A percentile compares a stretch with the other conserved stretches of the same genome.
These are phyloP conservation scores for Silene latifolia DNA, from an alignment of 148 eudicot genomes.

Conservation along the genomic window DNA sequence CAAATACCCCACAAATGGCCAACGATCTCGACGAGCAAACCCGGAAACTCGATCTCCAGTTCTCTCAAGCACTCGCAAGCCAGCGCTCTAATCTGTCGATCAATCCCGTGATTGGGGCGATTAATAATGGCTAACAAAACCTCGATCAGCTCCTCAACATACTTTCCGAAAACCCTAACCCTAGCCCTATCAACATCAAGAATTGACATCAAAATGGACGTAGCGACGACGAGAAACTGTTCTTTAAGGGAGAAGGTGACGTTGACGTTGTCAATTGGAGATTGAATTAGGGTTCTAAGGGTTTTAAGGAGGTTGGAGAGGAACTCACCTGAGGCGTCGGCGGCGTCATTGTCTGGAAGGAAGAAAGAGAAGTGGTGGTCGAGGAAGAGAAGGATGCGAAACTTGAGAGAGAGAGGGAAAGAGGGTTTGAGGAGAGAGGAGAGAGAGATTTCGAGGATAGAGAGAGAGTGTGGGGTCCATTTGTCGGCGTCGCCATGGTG, in stretches of 20 bases:
- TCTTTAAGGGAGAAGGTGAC: conserved; percentile 51
- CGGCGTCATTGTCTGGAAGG: background rate
- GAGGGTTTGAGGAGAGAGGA: conserved; percentile 59
- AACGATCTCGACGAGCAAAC: conserved; percentile 58
- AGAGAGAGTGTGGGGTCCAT: conserved; percentile 37
- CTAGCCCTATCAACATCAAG: conserved; percentile 8
- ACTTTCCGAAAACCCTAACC: conserved; percentile 26
- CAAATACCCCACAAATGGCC: conserved; percentile 79
- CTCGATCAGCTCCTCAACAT: conserved; percentile 48
- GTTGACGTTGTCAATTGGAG: conserved; percentile 54
- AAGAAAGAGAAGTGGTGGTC: conserved; percentile 36
- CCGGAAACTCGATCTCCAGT: conserved; percentile 70
- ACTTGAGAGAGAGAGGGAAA: conserved; percentile 51
- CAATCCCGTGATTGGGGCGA: conserved; percentile 80
- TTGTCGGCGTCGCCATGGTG: conserved; percentile 42
- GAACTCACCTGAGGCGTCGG: conserved; percentile 4
- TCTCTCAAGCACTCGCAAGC: conserved; percentile 88
- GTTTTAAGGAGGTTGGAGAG: conserved; percentile 41
- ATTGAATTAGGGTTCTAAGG: conserved; percentile 44
- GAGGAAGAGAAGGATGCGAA: conserved; percentile 59
- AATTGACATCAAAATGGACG: conserved; percentile 43
- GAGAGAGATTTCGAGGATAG: conserved; percentile 60
- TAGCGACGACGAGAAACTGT: conserved; percentile 54
- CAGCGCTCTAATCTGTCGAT: conserved; percentile 62
- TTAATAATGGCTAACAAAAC: conserved; percentile 61